phyloP scores from a whole-genome alignment of 139 green algal genomes.

The Coccomyxa sp. region DNA sequence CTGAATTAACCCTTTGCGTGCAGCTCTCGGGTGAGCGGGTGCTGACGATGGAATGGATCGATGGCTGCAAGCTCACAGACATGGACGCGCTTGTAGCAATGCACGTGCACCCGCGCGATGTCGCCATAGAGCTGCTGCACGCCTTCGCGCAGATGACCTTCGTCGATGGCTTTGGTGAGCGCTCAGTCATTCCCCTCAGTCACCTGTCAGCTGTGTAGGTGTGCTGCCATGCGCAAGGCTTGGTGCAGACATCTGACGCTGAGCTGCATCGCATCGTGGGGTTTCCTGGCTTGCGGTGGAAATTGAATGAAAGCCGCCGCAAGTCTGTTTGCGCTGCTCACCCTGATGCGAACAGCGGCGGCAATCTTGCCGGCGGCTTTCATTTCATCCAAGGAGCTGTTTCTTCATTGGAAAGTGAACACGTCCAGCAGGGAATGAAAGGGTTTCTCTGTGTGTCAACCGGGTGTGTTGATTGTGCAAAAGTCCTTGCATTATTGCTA shows the following conservation, averaged over 20 bases:
- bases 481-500: not conserved
- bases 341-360: too few species aligned
- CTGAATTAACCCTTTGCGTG: not conserved
- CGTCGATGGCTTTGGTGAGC: slow-evolving; percentile 59
- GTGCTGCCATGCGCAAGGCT: too few species aligned
- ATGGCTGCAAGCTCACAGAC: slow-evolving; percentile 58
- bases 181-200: too few species aligned
- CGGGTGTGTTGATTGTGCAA: not conserved
- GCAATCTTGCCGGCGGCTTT: too few species aligned
- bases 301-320: too few species aligned
- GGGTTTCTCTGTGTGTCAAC: not conserved
- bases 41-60: slow-evolving; percentile 77
- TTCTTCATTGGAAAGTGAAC: too few species aligned
- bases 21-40: slow-evolving; percentile 49
- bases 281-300: too few species aligned
- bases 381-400: too few species aligned
- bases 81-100: slow-evolving; percentile 27
- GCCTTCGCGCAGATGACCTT: slow-evolving; percentile 84
- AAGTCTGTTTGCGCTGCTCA: too few species aligned
- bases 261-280: too few species aligned
- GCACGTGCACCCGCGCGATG: slow-evolving; percentile 24
- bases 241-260: too few species aligned
- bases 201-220: too few species aligned
- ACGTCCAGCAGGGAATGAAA: not conserved
- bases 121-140: slow-evolving; percentile 67